A percentile compares a stretch with the other conserved stretches of the same genome.
Evolutionary conservation across 2,329 filamentous ascomycete genomes (phyloP).

Genomic region (Setomelanomma holmii): DNA sequence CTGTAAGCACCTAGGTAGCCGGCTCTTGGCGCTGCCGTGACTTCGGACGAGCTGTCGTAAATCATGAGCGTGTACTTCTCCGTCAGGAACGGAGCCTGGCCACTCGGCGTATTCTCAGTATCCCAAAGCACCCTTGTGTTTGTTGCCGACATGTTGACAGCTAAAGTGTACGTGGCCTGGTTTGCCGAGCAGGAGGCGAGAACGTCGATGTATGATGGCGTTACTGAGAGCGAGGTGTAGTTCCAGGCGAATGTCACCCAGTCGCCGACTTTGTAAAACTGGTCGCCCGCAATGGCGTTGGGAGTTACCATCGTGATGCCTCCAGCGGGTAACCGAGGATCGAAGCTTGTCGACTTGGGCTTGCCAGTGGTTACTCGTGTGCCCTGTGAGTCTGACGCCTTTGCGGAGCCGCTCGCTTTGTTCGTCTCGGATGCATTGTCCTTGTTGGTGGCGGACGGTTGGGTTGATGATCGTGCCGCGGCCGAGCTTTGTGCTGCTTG

Average conservation of each 20-base stretch:
- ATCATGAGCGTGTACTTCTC: constrained; percentile 70
- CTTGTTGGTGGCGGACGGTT: constrained; percentile 19
- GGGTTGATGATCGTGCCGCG: constrained; percentile 8
- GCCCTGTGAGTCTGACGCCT: constrained; percentile 22
- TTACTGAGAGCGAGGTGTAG: constrained; percentile 68
- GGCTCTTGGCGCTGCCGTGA: constrained; percentile 59
- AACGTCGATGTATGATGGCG: constrained; percentile 66
- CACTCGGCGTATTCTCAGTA: constrained; percentile 50
- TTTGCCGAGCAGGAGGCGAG: constrained; percentile 67
- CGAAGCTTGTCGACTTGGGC: constrained; percentile 50
- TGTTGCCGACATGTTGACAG: constrained; percentile 63
- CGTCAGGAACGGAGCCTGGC: constrained; percentile 57
- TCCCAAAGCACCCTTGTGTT: constrained; percentile 67
- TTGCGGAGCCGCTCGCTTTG: constrained; percentile 27
- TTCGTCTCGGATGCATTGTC: constrained; percentile 23
- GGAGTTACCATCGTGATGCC: constrained; percentile 70
- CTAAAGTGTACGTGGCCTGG: constrained; percentile 66
- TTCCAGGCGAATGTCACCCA: constrained; percentile 72
- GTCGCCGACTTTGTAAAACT: constrained; percentile 71
- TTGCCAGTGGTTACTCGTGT: constrained; percentile 28
- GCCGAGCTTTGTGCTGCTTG: constrained; percentile 22
- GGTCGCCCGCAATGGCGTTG: constrained; percentile 54
- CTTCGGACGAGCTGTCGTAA: constrained; percentile 63
- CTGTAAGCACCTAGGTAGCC: constrained; percentile 63
- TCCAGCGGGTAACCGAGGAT: constrained; percentile 63